These are phyloP conservation scores for Bolboschoenus planiculmis DNA, from an alignment of 176 grass and related monocot species.

Conservation along the genomic window DNA sequence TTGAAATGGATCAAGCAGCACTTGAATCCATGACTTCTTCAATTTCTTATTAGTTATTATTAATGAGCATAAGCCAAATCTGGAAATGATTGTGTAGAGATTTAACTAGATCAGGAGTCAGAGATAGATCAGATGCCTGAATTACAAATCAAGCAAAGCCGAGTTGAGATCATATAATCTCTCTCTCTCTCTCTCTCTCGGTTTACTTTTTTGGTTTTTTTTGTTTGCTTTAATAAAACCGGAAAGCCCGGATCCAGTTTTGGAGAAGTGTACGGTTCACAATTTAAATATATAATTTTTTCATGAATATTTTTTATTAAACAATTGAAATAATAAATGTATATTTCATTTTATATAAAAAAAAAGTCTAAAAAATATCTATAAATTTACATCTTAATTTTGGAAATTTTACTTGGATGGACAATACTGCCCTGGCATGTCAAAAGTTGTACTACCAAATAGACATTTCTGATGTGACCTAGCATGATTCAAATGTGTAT, in stretches of 20 bases:
- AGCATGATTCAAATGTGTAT: too few species aligned
- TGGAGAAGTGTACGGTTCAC: background rate
- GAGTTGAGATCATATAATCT: background rate
- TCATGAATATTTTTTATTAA: background rate
- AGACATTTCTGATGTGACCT: too few species aligned
- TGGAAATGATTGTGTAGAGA: background rate
- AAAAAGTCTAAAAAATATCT: background rate
- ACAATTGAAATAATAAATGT: background rate
- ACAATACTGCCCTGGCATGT: background rate
- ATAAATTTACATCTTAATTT: background rate
- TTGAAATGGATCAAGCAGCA: background rate
- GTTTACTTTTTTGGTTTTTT: background rate
- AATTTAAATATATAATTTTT: background rate
- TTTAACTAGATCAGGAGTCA: background rate
- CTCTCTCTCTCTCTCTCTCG: too few species aligned
- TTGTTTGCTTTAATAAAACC: conserved; percentile 2
- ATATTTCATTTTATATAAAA: background rate
- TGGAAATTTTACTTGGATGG: background rate
- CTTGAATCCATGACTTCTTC: background rate
- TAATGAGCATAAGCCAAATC: background rate
- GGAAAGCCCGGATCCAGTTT: background rate
- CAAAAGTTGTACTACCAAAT: background rate
- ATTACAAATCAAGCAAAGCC: conserved; percentile 36
- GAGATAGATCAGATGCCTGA: conserved; percentile 14
- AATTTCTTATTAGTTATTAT: background rate